Evolutionary conservation across 805 yeast species (phyloP).

Genomic region (Kodamaea laetipori): DNA sequence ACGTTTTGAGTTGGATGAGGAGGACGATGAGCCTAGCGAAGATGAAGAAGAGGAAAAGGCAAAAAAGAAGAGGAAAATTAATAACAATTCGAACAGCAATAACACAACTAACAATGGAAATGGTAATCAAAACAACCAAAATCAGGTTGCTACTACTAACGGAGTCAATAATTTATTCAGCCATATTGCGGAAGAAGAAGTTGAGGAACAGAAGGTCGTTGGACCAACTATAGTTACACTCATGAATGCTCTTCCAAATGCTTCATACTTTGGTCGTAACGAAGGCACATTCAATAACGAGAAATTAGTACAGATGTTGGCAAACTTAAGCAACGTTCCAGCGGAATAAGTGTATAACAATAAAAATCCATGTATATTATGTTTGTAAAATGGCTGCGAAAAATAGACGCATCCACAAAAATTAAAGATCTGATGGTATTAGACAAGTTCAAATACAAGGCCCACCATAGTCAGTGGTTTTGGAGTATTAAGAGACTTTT

Average conservation of each 20-base stretch:
- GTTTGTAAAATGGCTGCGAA: background rate
- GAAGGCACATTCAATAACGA: conserved; percentile 56
- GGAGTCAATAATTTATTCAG: conserved; percentile 7
- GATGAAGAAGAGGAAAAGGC: conserved; percentile 23
- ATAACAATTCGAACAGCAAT: background rate
- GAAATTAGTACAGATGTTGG: conserved; percentile 49
- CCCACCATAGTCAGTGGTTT: background rate
- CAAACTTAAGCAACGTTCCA: conserved; percentile 30
- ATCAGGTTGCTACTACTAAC: conserved; percentile 6
- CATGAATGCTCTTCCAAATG: conserved; percentile 52
- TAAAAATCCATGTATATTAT: background rate
- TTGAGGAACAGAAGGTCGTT: conserved; percentile 14
- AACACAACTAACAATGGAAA: conserved; percentile 1
- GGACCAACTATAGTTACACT: conserved; percentile 18
- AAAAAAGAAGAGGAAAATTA: conserved; percentile 11
- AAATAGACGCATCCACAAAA: background rate
- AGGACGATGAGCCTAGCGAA: conserved; percentile 19
- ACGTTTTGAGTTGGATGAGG: conserved; percentile 38
- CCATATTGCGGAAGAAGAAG: conserved; percentile 6
- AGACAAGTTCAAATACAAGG: background rate
- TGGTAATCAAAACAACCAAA: conserved; percentile 2
- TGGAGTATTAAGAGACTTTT: background rate
- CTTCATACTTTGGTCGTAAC: conserved; percentile 51
- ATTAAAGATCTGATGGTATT: background rate
- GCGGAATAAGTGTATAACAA: background rate